These are phyloP conservation scores for Chaetomium tenue DNA, from an alignment of 495 filamentous ascomycete genomes.

Conservation along the genomic window DNA sequence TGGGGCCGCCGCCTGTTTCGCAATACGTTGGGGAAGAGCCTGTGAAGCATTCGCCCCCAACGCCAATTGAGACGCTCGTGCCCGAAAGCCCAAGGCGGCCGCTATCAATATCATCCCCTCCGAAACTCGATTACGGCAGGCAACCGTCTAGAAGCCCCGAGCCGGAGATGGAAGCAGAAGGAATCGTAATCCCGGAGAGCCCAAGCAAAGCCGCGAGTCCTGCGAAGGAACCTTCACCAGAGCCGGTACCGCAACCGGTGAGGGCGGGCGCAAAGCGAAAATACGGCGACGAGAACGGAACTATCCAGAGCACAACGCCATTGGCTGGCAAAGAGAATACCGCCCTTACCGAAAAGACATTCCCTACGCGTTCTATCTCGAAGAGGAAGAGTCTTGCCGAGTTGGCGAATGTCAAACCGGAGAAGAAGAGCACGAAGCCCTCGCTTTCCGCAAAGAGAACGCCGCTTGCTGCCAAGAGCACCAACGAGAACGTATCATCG, in stretches of 20 bases:
- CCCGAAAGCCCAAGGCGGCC: slow-evolving; percentile 20
- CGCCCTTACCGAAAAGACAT: slow-evolving; percentile 15
- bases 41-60: slow-evolving; percentile 51
- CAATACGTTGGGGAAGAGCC: slow-evolving; percentile 62
- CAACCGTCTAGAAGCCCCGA: slow-evolving; percentile 25
- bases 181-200: slow-evolving; percentile 15
- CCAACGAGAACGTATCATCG: slow-evolving; percentile 47
- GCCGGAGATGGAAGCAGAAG: slow-evolving; percentile 20
- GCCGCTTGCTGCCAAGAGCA: slow-evolving; percentile 46
- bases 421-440: slow-evolving; percentile 35
- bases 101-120: slow-evolving; percentile 2
- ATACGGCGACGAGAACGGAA: slow-evolving; percentile 37
- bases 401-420: slow-evolving; percentile 31
- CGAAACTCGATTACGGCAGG: slow-evolving; percentile 27
- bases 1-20: slow-evolving; percentile 64
- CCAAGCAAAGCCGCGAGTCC: not conserved
- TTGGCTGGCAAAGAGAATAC: slow-evolving; percentile 37
- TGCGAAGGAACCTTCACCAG: slow-evolving; percentile 16
- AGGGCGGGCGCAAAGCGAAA: slow-evolving; percentile 39
- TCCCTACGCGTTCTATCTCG: slow-evolving; percentile 18
- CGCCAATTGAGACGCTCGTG: slow-evolving; percentile 19
- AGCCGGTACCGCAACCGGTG: slow-evolving; percentile 7
- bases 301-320: slow-evolving; percentile 11
- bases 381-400: slow-evolving; percentile 40
- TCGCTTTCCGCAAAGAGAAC: slow-evolving; percentile 46